Base-by-base conservation (phyloP, 177 flowering plant genomes). In the Vitis hybrid region DNA sequence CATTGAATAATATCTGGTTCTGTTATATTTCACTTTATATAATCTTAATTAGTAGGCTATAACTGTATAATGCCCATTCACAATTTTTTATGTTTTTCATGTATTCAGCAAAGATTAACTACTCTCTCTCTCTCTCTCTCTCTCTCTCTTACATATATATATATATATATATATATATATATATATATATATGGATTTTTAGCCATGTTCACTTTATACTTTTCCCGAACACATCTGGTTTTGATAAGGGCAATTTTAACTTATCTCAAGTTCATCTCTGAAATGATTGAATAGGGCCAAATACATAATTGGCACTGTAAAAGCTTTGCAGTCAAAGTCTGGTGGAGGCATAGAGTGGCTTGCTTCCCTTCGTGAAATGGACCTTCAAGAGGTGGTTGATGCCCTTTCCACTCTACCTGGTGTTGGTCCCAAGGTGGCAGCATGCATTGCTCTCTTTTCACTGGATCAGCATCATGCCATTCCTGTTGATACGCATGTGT, bases 401-500 rank as follows among this genome's bases (percentile, higher is more conserved):
- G 90, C 86, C 58, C 93, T 95, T 19, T 88, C 76, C 70, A 89
- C 89, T 64, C 75, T 95, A 63, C 94, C 96, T 64, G 98, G 99
- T 69, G 97, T 95, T 61, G 97, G 98, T 66, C 93, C 95, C 13
- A 95, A 95, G 77, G 99, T 95, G 31, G 99, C 99, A 58, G 92
- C 99, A 5, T 90, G 98, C 72, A 73, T 95, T 58, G 97, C 98
- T 71, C 97, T 93, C 73, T 95, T 95, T 78, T 90, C 98, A 72
- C 87, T 95, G n/a, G 98, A 95, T 78, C 98, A 93, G 34, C 97
- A 91, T 67, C 90, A 89, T 63, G 98, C 98, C 63, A 82, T 95
- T 81, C 99, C 98, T 15, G 98, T 95, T 71, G 99, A 93, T 80
- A 91, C 97, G 2, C 99, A 93, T 73, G 97, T 91, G 51, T 93